Evolutionary conservation across 495 filamentous ascomycete species (phyloP), one percentile per base, ranked within the genome.

Genomic region (Penicillium angulare): DNA sequence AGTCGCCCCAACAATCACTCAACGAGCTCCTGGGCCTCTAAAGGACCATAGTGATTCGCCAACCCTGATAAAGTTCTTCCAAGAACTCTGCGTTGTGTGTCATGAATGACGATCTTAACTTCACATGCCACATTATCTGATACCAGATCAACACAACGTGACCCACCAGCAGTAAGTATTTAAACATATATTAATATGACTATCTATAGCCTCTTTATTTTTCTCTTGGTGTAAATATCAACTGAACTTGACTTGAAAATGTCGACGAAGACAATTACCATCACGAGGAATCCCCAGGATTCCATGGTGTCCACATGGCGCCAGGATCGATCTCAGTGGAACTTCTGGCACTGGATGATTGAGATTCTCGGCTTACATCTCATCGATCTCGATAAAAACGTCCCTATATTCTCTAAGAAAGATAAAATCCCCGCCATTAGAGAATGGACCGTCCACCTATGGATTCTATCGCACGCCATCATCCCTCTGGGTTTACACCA

Each of bases 231-330:
- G n/a, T n/a, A n/a, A n/a, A n/a, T n/a, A n/a, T n/a, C n/a, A n/a
- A n/a, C n/a, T n/a, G n/a, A n/a, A n/a, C n/a, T n/a, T n/a, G n/a
- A n/a, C 16, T 15, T 27, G 13, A 50, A 48, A 23, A 58, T 58
- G 55, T 42, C 43, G 16, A 41, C 24, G 0, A 32, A 52, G 13
- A 52, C 32, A 5, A 38, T 27, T 5, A 46, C 36, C 4, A 21
- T 2, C 15, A 59, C 56, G 51, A 49, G 47, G 15, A 57, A 63
- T 23, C 50, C 60, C 9, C 49, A 42, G 15, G 60, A 66, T 16
- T 66, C 63, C 12, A 66, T 66, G 63, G 53, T 49, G 23, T 64
- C 63, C 8, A 66, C 60, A 22, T 66, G 63, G 63, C 63, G 63
- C 38, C 44, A 55, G 7, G 60, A 61, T 44, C 47, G 47, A 50